These are phyloP conservation scores for Cinnamomum chago DNA, from an alignment of 164 flowering plant species.

Conservation along the genomic window DNA sequence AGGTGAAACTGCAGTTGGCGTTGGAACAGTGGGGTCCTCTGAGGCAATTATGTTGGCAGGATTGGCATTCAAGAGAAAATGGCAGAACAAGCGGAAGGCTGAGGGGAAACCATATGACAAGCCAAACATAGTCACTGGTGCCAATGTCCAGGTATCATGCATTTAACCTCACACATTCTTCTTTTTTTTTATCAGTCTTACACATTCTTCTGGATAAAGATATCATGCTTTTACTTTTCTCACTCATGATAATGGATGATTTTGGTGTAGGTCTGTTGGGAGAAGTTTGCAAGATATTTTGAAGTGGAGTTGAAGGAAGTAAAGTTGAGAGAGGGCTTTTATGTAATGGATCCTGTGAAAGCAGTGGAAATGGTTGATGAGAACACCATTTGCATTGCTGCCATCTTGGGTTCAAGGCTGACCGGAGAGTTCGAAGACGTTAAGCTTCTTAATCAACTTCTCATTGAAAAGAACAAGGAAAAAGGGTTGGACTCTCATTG, in stretches of 20 bases:
- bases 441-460: conserved; percentile 52
- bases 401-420: conserved; percentile 67
- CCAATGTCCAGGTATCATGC: conserved; percentile 52
- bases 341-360: conserved; percentile 69
- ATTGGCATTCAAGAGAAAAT: conserved; percentile 65
- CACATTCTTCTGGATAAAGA: background rate
- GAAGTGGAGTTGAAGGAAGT: conserved; percentile 79
- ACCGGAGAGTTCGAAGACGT: conserved; percentile 76
- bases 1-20: conserved; percentile 48
- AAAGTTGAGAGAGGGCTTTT: conserved; percentile 56
- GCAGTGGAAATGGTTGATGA: conserved; percentile 79
- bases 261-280: conserved; percentile 50
- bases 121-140: conserved; percentile 73
- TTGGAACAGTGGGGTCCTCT: conserved; percentile 70
- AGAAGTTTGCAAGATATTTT: conserved; percentile 73
- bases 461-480: conserved; percentile 47
- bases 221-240: background rate
- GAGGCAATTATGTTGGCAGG: conserved; percentile 84
- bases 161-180: background rate
- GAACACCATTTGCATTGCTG: conserved; percentile 74
- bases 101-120: conserved; percentile 55
- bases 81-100: conserved; percentile 57
- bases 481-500: conserved; percentile 28
- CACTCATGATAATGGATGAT: background rate
- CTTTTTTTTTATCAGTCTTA: background rate